Evolutionary conservation across 352 stramenopile genomes (phyloP), one percentile per base, ranked within the genome.

Genomic region (Phytophthora brassicae): DNA sequence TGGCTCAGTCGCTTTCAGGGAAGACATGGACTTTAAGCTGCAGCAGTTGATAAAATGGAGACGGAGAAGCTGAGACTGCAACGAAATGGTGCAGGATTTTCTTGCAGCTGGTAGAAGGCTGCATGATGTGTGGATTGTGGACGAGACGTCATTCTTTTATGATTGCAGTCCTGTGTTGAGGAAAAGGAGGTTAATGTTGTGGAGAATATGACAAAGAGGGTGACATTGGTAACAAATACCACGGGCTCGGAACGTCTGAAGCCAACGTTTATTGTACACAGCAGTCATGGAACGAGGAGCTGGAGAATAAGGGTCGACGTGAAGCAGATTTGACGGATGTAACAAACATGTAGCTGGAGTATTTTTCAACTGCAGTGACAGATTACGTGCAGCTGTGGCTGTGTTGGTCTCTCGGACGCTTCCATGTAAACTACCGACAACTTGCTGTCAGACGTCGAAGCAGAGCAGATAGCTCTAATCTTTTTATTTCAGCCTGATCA

Each of bases 1-100:
- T 68, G 60, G 60, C 23, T 68, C 11, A 46, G 60, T 20, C 47
- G 45, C 36, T 68, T 68, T 29, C 52, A 68, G n/a, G 6, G 35
- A 4, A 38, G 47, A 33, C 33, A 55, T 19, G 47, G 20, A 2
- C 33, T 55, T 20, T n/a, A 55, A 45, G 20, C 33, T 55, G 47
- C 31, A 45, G 17, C 9, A 19, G n/a, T n/a, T 11, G 16, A 24
- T 14, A 44, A 2, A 5, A 20, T 55, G 19, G 31, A 20, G 11
- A 29, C 9, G 3, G 47, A 55, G 33, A 17, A 36, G 8, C 16
- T 22, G 6, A 24, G 47, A 13, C 19, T 55, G 4, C 29, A 55
- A 17, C n/a, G 4, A 28, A 6, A 19, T 42, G 17, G 24, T 55
- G 11, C 6, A 22, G n/a, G 29, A 38, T 2, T 55, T 55, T 36